A percentile compares a stretch with the other conserved stretches of the same genome.
phyloP scores from a whole-genome alignment of 2,329 filamentous ascomycete genomes.

The Diplodia intermedia region DNA sequence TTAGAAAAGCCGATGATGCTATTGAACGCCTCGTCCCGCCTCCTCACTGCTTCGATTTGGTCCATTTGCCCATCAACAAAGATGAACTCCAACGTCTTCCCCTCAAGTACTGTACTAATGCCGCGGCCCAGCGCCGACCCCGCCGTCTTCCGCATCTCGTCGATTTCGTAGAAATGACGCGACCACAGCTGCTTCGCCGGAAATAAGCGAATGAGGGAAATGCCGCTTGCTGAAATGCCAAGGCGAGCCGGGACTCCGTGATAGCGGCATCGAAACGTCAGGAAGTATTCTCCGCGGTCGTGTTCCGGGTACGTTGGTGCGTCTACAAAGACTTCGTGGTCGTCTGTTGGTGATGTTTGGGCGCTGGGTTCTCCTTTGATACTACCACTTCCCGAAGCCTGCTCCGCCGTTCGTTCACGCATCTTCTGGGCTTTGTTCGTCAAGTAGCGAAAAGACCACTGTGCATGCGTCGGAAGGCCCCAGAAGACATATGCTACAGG shows the following conservation, averaged over 20 bases:
- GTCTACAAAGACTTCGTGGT: constrained; percentile 5
- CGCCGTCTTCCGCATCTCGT: constrained; percentile 40
- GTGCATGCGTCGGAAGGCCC: constrained; percentile 49
- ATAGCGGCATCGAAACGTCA: constrained; percentile 40
- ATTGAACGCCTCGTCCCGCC: constrained; percentile 48
- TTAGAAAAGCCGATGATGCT: constrained; percentile 47
- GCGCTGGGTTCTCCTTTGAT: not conserved
- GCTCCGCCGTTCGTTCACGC: constrained; percentile 37
- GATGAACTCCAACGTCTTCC: constrained; percentile 32
- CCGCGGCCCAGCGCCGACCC: constrained; percentile 22
- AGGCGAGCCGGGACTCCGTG: constrained; percentile 37
- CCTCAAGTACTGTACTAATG: constrained; percentile 6
- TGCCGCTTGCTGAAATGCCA: constrained; percentile 37
- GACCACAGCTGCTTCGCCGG: constrained; percentile 38
- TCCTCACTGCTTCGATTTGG: constrained; percentile 40
- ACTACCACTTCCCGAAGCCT: not conserved
- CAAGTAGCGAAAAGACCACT: constrained; percentile 45
- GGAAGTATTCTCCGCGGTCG: constrained; percentile 33
- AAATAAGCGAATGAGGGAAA: constrained; percentile 36
- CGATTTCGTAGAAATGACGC: constrained; percentile 38
- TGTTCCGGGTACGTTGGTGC: constrained; percentile 27
- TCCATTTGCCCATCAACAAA: constrained; percentile 32
- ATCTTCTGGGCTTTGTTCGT: constrained; percentile 40
- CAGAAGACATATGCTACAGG: constrained; percentile 49
- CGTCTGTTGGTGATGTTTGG: constrained; percentile 1